These are phyloP conservation scores for Hymenoscyphus scutula DNA, from an alignment of 2,329 filamentous ascomycete species.

Conservation along the genomic window DNA sequence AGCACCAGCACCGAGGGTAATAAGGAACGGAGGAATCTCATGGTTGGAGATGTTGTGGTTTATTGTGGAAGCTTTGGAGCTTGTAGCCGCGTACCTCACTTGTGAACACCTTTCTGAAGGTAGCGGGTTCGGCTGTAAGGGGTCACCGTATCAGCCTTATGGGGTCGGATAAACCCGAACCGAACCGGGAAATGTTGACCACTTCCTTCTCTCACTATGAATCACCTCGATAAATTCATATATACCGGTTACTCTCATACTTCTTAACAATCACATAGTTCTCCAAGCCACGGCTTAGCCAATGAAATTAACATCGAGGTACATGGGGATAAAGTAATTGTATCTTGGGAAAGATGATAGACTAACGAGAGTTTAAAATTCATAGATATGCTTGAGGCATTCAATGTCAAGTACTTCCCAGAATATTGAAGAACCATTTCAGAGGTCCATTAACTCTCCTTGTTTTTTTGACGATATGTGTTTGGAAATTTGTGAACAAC, in stretches of 20 bases:
- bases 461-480: no score
- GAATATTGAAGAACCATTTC: no score
- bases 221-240: background rate
- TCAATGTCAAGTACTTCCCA: no score
- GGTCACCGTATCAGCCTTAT: background rate
- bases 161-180: background rate
- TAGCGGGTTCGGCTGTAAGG: background rate
- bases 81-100: constrained; percentile 7
- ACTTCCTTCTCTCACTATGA: background rate
- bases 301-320: background rate
- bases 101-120: constrained; percentile 11
- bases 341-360: background rate
- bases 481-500: no score
- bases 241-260: background rate
- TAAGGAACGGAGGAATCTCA: constrained; percentile 43
- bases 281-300: background rate
- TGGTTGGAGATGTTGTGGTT: constrained; percentile 27
- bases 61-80: constrained; percentile 4
- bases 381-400: no score
- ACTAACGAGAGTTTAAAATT: no score
- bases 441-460: no score
- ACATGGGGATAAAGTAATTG: background rate
- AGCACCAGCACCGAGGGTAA: constrained; percentile 43
- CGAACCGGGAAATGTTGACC: background rate
- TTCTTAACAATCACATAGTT: background rate